Conservation (phyloP, 202 grass and related monocot species). For the Schoenoplectus tabernaemontani region DNA sequence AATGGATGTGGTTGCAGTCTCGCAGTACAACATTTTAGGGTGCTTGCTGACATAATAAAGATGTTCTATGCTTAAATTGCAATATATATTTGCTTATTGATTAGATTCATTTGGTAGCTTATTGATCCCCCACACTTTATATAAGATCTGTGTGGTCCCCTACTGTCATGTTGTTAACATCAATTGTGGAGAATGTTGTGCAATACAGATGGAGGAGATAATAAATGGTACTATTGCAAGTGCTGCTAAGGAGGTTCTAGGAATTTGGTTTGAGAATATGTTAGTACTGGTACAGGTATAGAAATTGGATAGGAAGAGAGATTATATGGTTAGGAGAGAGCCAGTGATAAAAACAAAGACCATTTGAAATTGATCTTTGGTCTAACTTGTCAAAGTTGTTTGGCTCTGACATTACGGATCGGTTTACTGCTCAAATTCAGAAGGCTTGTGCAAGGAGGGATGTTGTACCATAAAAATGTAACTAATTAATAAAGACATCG, state of each 20-base stretch:
- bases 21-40: background rate
- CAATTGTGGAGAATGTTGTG: slow-evolving; percentile 44
- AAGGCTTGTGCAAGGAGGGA: slow-evolving; percentile 43
- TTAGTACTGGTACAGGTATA: slow-evolving; percentile 15
- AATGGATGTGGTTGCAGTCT: background rate
- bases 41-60: background rate
- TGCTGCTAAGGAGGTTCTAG: slow-evolving; percentile 34
- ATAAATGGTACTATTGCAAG: slow-evolving; percentile 22
- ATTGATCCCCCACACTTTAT: slow-evolving; percentile 51
- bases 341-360: slow-evolving; percentile 38
- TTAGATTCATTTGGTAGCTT: slow-evolving; percentile 53
- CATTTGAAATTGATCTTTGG: slow-evolving; percentile 64
- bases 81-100: slow-evolving; percentile 8
- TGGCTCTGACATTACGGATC: slow-evolving; percentile 33
- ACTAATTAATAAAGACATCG: background rate
- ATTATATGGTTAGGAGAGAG: slow-evolving; percentile 44
- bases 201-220: slow-evolving; percentile 41
- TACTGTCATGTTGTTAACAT: slow-evolving; percentile 43
- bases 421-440: slow-evolving; percentile 43
- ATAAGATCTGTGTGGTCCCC: slow-evolving; percentile 46
- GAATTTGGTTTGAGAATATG: slow-evolving; percentile 52
- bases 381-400: slow-evolving; percentile 60
- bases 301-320: slow-evolving; percentile 37
- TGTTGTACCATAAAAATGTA: background rate
- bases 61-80: background rate